Percentiles rank a stretch among this genome's conserved stretches.
Conservation (phyloP, 1,284 basidiomycete species). For the Sutorius eximius region DNA sequence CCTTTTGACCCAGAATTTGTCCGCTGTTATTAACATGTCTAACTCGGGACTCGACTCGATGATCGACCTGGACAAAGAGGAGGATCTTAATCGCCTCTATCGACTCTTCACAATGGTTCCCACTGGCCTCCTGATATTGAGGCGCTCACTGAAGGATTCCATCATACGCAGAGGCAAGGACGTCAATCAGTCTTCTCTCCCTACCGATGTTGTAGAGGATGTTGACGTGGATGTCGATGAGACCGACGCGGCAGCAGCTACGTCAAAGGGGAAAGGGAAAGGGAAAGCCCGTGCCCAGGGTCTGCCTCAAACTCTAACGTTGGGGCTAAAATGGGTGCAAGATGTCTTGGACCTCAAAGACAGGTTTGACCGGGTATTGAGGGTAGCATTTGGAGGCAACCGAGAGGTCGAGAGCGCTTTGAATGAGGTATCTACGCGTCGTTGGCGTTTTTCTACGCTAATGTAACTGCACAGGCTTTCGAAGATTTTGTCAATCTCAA, state of each 20-base stretch:
- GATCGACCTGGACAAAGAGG: slow-evolving; percentile 80
- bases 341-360: slow-evolving; percentile 91
- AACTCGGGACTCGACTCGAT: slow-evolving; percentile 87
- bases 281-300: slow-evolving; percentile 52
- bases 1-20: slow-evolving; percentile 79
- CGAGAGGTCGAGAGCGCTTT: slow-evolving; percentile 81
- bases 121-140: slow-evolving; percentile 66
- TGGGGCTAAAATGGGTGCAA: slow-evolving; percentile 93
- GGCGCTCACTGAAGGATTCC: slow-evolving; percentile 72
- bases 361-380: slow-evolving; percentile 82
- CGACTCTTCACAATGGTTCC: slow-evolving; percentile 75
- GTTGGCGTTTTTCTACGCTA: not conserved
- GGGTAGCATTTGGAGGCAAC: slow-evolving; percentile 70
- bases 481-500: slow-evolving; percentile 91
- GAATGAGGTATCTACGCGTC: slow-evolving; percentile 67
- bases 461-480: slow-evolving; percentile 67
- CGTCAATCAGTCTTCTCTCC: slow-evolving; percentile 64
- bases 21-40: slow-evolving; percentile 74
- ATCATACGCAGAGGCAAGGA: slow-evolving; percentile 77
- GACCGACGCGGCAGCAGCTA: slow-evolving; percentile 39
- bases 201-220: slow-evolving; percentile 39
- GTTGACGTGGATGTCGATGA: slow-evolving; percentile 40
- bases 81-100: slow-evolving; percentile 82
- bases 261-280: slow-evolving; percentile 63
- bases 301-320: slow-evolving; percentile 46